Conservation (phyloP, 305 asterid species). For the Solanum hybrid region DNA sequence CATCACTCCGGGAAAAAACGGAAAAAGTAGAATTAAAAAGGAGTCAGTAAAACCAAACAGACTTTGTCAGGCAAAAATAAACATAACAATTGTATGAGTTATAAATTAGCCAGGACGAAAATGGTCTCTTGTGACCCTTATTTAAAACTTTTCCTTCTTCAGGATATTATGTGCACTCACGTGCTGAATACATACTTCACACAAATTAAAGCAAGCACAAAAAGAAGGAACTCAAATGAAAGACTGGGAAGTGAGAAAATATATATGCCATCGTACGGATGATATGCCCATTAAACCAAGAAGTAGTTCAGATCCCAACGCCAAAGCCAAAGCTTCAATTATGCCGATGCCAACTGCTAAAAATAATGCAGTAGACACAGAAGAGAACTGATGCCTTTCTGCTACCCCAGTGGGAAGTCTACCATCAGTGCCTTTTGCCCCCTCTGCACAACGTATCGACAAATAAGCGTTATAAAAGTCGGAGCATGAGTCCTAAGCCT, state of each 20-base stretch:
- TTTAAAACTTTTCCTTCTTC: not conserved
- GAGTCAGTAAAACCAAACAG: not conserved
- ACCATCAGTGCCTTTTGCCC: slow-evolving; percentile 15
- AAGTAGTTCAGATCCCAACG: slow-evolving; percentile 77
- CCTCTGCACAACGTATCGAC: slow-evolving; percentile 12
- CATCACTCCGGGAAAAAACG: not conserved
- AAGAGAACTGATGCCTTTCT: slow-evolving; percentile 62
- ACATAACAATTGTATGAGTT: not conserved
- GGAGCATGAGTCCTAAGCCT: not conserved
- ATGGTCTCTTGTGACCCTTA: not conserved
- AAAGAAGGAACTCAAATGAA: slow-evolving; percentile 3
- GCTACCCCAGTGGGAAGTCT: slow-evolving; percentile 16
- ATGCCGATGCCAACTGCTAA: slow-evolving; percentile 83
- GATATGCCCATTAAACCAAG: slow-evolving; percentile 85
- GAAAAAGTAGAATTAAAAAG: not conserved
- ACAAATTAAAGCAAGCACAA: not conserved
- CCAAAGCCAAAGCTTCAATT: slow-evolving; percentile 65
- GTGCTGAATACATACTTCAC: not conserved
- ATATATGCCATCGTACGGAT: slow-evolving; percentile 34
- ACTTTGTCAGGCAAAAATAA: not conserved
- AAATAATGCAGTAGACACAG: slow-evolving; percentile 83
- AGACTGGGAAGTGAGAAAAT: not conserved
- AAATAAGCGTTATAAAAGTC: not conserved
- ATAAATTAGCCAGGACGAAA: not conserved
- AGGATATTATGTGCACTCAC: not conserved